Evolutionary conservation across 2,329 filamentous ascomycete genomes (phyloP).

Genomic region (Neonectria magnoliae): DNA sequence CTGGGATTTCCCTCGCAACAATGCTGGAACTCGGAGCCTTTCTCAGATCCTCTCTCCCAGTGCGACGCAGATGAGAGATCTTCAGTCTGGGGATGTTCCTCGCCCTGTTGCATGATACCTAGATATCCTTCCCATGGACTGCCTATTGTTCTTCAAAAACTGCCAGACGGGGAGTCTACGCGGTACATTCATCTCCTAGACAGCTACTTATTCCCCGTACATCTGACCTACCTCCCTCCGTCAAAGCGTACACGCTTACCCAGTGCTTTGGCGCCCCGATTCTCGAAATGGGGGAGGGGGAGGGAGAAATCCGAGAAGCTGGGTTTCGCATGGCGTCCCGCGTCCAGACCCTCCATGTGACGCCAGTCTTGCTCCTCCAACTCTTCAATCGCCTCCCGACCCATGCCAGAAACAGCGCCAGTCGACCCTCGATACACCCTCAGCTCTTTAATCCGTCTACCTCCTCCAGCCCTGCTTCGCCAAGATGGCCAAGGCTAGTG

Average conservation of each 20-base stretch:
- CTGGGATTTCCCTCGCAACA: neutral
- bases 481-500: neutral
- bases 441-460: neutral
- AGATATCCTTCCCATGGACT: neutral
- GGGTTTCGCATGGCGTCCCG: constrained; percentile 1
- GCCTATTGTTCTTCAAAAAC: neutral
- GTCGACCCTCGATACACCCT: neutral
- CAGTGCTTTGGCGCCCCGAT: neutral
- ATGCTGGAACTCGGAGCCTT: neutral
- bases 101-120: neutral
- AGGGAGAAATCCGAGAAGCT: neutral
- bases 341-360: neutral
- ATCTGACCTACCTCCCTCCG: neutral
- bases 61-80: neutral
- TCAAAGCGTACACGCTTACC: neutral
- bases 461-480: neutral
- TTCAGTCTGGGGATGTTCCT: neutral
- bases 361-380: neutral
- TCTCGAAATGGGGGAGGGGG: constrained; percentile 7
- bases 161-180: neutral
- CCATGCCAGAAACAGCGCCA: neutral
- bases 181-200: neutral
- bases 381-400: neutral
- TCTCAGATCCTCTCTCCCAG: neutral
- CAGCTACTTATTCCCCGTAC: neutral